phyloP scores from a whole-genome alignment of 169 alveolate species.

The Plasmodium knowlesi region DNA sequence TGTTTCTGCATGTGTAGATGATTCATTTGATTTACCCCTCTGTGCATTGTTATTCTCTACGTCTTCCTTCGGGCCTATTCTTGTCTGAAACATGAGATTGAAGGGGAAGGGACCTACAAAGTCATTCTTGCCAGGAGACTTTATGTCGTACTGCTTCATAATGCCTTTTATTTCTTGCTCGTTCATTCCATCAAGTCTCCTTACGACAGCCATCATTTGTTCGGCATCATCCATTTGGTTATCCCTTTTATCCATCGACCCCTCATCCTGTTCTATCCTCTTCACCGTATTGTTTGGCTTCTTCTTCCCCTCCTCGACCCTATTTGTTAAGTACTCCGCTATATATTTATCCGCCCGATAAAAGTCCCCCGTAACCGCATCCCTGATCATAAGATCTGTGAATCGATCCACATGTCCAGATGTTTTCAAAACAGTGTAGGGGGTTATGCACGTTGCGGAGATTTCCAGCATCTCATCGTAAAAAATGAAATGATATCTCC shows the following conservation, averaged over 20 bases:
- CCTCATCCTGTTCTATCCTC: conserved; percentile 30
- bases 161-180: conserved; percentile 89
- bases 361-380: conserved; percentile 88
- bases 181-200: conserved; percentile 88
- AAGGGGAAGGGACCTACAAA: conserved; percentile 95
- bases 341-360: conserved; percentile 92
- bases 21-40: background rate
- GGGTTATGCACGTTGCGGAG: conserved; percentile 92
- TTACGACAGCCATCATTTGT: conserved; percentile 82
- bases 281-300: background rate
- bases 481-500: conserved; percentile 97
- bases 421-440: conserved; percentile 94
- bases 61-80: conserved; percentile 94
- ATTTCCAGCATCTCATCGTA: conserved; percentile 98
- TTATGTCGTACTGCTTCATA: conserved; percentile 87
- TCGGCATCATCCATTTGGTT: conserved; percentile 76
- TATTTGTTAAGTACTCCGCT: conserved; percentile 69
- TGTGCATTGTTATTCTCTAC: background rate
- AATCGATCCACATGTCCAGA: conserved; percentile 98
- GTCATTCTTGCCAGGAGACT: conserved; percentile 93
- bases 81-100: conserved; percentile 96
- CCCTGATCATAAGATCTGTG: conserved; percentile 97
- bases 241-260: background rate
- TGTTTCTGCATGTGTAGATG: background rate
- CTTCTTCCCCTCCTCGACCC: background rate